Evolutionary conservation across 306 rosid species (phyloP), one percentile per base, ranked within the genome.

Genomic region (Pyrus bretschneideri): DNA sequence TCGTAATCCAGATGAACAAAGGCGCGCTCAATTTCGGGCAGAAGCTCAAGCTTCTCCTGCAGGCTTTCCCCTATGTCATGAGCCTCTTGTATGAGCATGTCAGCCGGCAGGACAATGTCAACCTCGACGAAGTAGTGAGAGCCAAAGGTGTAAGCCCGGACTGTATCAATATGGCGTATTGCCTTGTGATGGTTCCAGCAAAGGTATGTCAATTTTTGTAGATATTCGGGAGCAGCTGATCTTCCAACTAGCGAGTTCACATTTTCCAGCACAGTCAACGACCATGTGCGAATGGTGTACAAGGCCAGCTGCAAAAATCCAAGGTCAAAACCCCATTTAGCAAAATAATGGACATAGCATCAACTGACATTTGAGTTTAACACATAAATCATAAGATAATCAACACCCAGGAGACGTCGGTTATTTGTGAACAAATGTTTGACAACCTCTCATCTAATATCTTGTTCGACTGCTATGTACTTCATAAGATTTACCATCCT

Each of bases 111-210:
- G 72, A 92, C 98, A 19, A 94, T 94, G 81, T 94, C 98, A 67
- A 94, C 98, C 88, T 94, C 98, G 3, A 94, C 97, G 60, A 94
- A 94, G 87, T 85, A 94, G 90, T 94, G 98, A 55, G 98, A 92
- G 65, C 98, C 98, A 33, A 94, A 92, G 38, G 98, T 92, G 85
- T 94, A 94, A 5, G 98, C 97, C 19, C 97, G 85, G 46, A 94
- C 98, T 0, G 98, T 94, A 30, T 94, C 98, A 0, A 94, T 94
- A 85, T 92, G 97, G 73, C 86, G 84, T 76, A 94, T 84, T 27
- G 97, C 95, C 81, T 85, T 77, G 85, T 94, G 90, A 84, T 94
- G 98, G 86, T 94, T 94, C 98, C 98, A 94, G 80, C 97, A 94
- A 29, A 94, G 91, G 89, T 94, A 94, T 22, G 97, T 94, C 17